Conservation (phyloP, 2,329 filamentous ascomycete species). For the Fusarium cicatricum region DNA sequence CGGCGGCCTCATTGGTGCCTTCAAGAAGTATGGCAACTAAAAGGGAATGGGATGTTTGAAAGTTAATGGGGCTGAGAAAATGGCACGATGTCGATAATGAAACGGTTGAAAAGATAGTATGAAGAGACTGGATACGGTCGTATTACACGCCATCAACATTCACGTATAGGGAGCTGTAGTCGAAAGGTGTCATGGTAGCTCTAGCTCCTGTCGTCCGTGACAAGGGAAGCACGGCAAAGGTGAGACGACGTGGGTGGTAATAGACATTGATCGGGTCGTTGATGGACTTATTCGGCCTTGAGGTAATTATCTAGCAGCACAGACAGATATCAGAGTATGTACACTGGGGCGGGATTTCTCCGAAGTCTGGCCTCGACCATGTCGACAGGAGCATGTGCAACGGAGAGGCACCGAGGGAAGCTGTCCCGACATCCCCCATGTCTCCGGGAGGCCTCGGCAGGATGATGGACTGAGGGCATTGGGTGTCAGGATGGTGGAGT, state of each 20-base stretch:
- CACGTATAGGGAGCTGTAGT: not conserved
- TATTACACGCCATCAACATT: not conserved
- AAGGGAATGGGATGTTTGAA: conserved; percentile 31
- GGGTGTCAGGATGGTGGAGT: conserved; percentile 15
- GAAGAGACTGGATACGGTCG: conserved; percentile 21
- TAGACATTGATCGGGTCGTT: too few relatives aligned
- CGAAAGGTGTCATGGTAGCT: not conserved
- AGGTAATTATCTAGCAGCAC: not conserved
- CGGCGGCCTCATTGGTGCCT: conserved; percentile 86
- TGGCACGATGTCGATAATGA: conserved; percentile 31
- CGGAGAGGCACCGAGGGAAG: conserved; percentile 1
- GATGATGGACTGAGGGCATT: conserved; percentile 1
- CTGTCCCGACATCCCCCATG: not conserved
- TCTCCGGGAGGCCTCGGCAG: conserved; percentile 11
- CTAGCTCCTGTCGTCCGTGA: not conserved
- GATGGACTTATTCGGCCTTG: too few relatives aligned
- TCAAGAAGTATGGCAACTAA: conserved; percentile 77
- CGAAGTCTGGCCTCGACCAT: not conserved
- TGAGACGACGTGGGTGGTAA: too few relatives aligned
- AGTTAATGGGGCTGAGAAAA: conserved; percentile 14
- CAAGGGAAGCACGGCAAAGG: not conserved
- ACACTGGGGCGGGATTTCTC: conserved; percentile 18
- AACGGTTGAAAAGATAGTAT: conserved; percentile 26
- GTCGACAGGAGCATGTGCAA: conserved; percentile 15
- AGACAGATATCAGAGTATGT: too few relatives aligned